Evolutionary conservation across 257 asterid species (phyloP).

Genomic region (Prunella vulgaris): DNA sequence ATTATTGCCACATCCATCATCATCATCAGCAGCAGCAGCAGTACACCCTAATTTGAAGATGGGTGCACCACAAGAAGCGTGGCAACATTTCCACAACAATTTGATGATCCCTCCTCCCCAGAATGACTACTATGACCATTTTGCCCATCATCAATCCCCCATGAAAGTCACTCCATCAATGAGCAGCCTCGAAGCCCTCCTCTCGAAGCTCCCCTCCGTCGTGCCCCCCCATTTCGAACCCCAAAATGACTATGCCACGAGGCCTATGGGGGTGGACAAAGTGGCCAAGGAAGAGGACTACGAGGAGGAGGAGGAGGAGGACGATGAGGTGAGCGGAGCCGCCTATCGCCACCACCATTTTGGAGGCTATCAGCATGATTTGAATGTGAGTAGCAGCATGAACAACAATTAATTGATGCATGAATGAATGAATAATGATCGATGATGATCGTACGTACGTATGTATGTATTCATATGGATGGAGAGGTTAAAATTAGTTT

Average conservation of each 20-base stretch:
- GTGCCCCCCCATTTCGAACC: slow-evolving; percentile 37
- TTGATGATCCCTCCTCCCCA: slow-evolving; percentile 26
- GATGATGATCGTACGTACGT: not conserved
- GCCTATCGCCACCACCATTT: slow-evolving; percentile 41
- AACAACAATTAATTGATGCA: slow-evolving; percentile 31
- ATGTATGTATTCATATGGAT: not conserved
- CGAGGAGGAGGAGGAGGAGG: slow-evolving; percentile 41
- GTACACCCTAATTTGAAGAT: slow-evolving; percentile 49
- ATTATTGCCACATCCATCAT: slow-evolving; percentile 86
- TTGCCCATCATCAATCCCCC: slow-evolving; percentile 23
- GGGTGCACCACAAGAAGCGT: slow-evolving; percentile 45
- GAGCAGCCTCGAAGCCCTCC: slow-evolving; percentile 97
- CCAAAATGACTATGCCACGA: slow-evolving; percentile 29
- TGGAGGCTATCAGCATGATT: slow-evolving; percentile 55
- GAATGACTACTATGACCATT: slow-evolving; percentile 39
- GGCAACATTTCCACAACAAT: slow-evolving; percentile 47
- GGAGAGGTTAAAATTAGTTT: not conserved
- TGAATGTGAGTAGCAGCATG: slow-evolving; percentile 67
- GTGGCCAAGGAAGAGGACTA: slow-evolving; percentile 49
- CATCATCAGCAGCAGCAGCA: no score
- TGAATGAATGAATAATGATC: slow-evolving; percentile 4
- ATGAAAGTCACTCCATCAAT: slow-evolving; percentile 82
- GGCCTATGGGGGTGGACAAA: slow-evolving; percentile 44
- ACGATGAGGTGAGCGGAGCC: slow-evolving; percentile 40
- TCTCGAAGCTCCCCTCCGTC: slow-evolving; percentile 88